Conservation (phyloP, 768 basidiomycete genomes). For the Trametes meyenii region DNA sequence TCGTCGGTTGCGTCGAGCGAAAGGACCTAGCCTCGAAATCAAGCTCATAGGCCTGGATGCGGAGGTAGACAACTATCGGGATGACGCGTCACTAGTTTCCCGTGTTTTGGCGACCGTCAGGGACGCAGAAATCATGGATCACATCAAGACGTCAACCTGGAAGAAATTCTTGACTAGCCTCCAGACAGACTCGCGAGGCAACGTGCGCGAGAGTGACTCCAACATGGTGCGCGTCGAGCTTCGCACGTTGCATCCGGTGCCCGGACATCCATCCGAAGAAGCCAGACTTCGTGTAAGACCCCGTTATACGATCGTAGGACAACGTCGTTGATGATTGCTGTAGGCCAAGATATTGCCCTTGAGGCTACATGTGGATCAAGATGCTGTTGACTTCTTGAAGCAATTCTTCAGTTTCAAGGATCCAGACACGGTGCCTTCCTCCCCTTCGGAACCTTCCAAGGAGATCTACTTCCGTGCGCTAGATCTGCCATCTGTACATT, state of each 20-base stretch:
- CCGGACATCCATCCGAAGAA: slow-evolving; percentile 70
- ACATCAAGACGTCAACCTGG: slow-evolving; percentile 99
- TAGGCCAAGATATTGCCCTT: slow-evolving; percentile 91
- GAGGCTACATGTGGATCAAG: slow-evolving; percentile 94
- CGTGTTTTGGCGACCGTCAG: slow-evolving; percentile 67
- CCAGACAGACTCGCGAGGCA: slow-evolving; percentile 82
- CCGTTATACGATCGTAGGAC: neutral
- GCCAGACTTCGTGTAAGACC: slow-evolving; percentile 69
- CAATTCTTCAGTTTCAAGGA: slow-evolving; percentile 91
- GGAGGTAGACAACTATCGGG: slow-evolving; percentile 67
- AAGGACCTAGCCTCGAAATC: slow-evolving; percentile 83
- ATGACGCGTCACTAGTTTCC: slow-evolving; percentile 59
- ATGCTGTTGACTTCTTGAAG: slow-evolving; percentile 97
- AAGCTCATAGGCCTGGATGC: slow-evolving; percentile 63
- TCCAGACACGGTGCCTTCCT: slow-evolving; percentile 44
- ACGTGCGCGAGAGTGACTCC: slow-evolving; percentile 87
- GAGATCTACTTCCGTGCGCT: slow-evolving; percentile 77
- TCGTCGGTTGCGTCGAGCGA: slow-evolving; percentile 66
- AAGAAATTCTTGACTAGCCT: slow-evolving; percentile 92
- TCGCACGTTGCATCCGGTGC: slow-evolving; percentile 70
- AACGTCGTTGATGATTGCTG: neutral
- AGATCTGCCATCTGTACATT: neutral
- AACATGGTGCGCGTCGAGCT: slow-evolving; percentile 93
- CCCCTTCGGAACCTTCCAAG: slow-evolving; percentile 41
- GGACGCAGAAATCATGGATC: slow-evolving; percentile 90